Base-by-base conservation (phyloP, 106 monocot species). In the Dendrobium huoshanense region DNA sequence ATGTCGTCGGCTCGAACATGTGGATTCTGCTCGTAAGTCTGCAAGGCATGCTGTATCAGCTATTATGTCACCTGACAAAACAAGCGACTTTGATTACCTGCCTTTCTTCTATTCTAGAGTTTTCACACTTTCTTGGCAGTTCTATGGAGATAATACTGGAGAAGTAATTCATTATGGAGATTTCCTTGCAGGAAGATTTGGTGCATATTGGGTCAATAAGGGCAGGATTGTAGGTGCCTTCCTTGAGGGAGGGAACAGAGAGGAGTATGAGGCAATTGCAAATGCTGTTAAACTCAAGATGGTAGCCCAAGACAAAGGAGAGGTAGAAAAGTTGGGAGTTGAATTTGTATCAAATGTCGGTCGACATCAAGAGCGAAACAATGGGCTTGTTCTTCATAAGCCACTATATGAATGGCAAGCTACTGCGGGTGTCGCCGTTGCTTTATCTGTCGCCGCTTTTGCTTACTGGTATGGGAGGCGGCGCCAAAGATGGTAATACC, bases 61-160 rank as follows among this genome's bases (percentile, higher is more conserved):
- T 41, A 93, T 99, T 47, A 83, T 92, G 86, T 78, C 76, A 0
- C 83, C 91, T 3, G 78, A 82, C 5, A 85, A 77, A 72, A 91
- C 90, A 25, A 75, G 72, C 0, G 93, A 99, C 73, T 61, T 99
- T 10, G 93, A 99, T 73, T 90, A 95, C 73, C 48, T 99, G 22
- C 99, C 99, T 9, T 99, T 95, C 87, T 99, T 99, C 45, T 99
- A 99, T 84, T 99, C 99, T 45, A 84, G 99, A 80, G 93, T 99
- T 19, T 99, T 99, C 78, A 83, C 87, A 11, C 79, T 95, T 20
- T 95, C 99, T 1, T 99, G 99, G 99, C 99, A 99, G 80, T 99
- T 99, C 78, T 95, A 93, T 56, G 99, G 99, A 45, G 91, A 99
- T 37, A 99, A 93, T 75, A 77, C 82, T 42, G 99, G 99, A 20